A percentile compares a stretch with the other conserved stretches of the same genome.
Evolutionary conservation across 176 grass and related monocot genomes (phyloP).

Genomic region (Lolium perenne): DNA sequence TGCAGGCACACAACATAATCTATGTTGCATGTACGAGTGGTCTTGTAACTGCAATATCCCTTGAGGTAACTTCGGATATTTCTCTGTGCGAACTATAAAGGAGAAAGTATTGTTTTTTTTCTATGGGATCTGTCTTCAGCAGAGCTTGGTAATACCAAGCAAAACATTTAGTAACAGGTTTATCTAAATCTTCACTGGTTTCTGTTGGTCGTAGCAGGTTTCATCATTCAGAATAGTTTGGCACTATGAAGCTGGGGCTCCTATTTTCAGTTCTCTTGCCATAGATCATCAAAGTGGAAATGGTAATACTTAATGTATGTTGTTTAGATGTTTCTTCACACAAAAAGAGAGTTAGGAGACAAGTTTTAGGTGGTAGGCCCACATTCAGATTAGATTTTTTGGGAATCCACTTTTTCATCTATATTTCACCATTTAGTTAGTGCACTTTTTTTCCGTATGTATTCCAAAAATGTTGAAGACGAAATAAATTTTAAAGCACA

Average conservation of each 20-base stretch:
- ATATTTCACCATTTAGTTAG: neutral
- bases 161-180: neutral
- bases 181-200: slow-evolving; percentile 30
- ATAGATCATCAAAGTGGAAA: slow-evolving; percentile 68
- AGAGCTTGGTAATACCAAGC: slow-evolving; percentile 14
- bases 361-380: neutral
- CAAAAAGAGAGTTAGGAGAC: neutral
- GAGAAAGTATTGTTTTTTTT: slow-evolving; percentile 24
- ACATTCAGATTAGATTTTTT: neutral
- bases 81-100: neutral
- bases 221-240: slow-evolving; percentile 58
- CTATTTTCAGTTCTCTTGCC: slow-evolving; percentile 80
- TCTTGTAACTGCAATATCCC: slow-evolving; percentile 75
- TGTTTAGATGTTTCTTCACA: neutral
- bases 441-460: neutral
- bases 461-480: neutral
- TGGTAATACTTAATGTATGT: slow-evolving; percentile 45
- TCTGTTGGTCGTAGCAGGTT: slow-evolving; percentile 57
- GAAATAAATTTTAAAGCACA: neutral
- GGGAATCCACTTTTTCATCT: neutral
- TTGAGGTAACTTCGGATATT: slow-evolving; percentile 63
- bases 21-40: slow-evolving; percentile 88
- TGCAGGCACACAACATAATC: slow-evolving; percentile 58
- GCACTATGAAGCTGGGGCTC: slow-evolving; percentile 66
- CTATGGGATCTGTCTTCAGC: slow-evolving; percentile 3